A percentile compares a stretch with the other conserved stretches of the same genome.
phyloP scores from a whole-genome alignment of 73 alveolate genomes.

The Tetrahymena malaccensis region DNA sequence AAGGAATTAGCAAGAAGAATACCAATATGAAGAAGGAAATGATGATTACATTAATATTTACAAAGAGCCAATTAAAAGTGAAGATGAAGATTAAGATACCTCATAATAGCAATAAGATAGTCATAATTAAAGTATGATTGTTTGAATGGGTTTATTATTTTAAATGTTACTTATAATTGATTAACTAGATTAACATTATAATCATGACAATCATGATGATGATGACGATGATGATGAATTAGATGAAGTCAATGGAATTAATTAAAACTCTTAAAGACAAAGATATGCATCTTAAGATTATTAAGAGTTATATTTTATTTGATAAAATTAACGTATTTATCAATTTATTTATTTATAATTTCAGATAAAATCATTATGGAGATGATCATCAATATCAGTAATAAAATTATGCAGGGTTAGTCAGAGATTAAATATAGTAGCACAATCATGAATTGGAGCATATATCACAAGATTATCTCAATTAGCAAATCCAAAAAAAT shows the following conservation, averaged over 20 bases:
- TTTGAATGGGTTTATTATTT: neutral
- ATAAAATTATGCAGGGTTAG: neutral
- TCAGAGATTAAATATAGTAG: neutral
- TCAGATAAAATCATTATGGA: neutral
- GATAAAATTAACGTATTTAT: too few species aligned
- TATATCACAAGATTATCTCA: neutral
- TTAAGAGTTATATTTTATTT: neutral
- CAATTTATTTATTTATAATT: too few species aligned
- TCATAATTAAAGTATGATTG: neutral
- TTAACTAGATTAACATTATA: neutral
- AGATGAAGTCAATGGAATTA: neutral
- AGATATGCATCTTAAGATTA: neutral
- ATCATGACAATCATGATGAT: neutral
- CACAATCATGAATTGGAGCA: neutral
- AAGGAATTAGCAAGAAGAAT: neutral
- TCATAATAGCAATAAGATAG: neutral
- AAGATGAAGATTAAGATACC: neutral
- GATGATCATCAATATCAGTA: neutral
- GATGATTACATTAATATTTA: neutral
- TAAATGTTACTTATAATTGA: too few species aligned
- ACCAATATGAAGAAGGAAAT: neutral
- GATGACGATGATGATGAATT: neutral
- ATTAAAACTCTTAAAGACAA: neutral
- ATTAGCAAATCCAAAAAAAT: neutral
- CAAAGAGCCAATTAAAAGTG: neutral